These are phyloP conservation scores for Globisporangium nunn DNA, from an alignment of 352 stramenopile genomes.

Conservation along the genomic window DNA sequence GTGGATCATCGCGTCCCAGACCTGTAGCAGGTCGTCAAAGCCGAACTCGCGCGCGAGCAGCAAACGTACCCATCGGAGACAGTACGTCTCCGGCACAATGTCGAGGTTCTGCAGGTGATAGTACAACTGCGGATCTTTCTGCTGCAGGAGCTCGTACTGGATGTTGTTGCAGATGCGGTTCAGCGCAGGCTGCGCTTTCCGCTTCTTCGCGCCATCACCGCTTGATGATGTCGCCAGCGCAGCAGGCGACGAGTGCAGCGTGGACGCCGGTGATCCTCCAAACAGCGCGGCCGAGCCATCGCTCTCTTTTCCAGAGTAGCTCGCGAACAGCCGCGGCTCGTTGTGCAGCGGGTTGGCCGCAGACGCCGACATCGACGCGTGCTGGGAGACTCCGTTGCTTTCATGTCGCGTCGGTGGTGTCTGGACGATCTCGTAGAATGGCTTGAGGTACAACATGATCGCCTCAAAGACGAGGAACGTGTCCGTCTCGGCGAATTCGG, in stretches of 20 bases:
- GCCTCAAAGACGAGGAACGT: slow-evolving; percentile 71
- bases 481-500: slow-evolving; percentile 43
- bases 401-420: slow-evolving; percentile 6
- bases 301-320: slow-evolving; percentile 15
- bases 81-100: slow-evolving; percentile 78
- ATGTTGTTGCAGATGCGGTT: slow-evolving; percentile 61
- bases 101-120: slow-evolving; percentile 78
- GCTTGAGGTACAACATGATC: slow-evolving; percentile 73
- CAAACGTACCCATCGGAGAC: slow-evolving; percentile 71
- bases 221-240: background rate
- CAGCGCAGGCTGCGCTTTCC: slow-evolving; percentile 32
- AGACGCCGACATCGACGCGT: background rate
- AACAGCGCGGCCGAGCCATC: slow-evolving; percentile 9
- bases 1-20: slow-evolving; percentile 72
- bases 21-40: slow-evolving; percentile 44
- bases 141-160: slow-evolving; percentile 69
- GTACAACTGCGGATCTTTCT: slow-evolving; percentile 76
- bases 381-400: background rate
- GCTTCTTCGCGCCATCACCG: background rate
- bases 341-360: slow-evolving; percentile 11
- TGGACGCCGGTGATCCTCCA: background rate
- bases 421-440: slow-evolving; percentile 69
- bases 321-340: slow-evolving; percentile 22
- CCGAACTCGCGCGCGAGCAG: slow-evolving; percentile 72
- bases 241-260: background rate